Evolutionary conservation across 345 rosid genomes (phyloP).

Genomic region (Bretschneidera sinensis): DNA sequence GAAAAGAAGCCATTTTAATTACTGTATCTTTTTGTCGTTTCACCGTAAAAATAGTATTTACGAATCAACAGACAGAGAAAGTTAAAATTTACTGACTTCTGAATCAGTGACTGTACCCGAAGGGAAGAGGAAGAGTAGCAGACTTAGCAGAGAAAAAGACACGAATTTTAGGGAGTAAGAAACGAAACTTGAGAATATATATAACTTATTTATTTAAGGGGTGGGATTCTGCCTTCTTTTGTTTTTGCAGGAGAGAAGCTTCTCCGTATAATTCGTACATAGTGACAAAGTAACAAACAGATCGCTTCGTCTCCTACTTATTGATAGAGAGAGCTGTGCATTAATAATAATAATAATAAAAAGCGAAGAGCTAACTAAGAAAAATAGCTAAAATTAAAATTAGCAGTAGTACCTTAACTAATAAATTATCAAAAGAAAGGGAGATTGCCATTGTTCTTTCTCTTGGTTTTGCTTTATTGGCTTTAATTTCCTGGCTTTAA

Average conservation of each 20-base stretch:
- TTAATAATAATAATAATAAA: not conserved
- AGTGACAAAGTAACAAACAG: not conserved
- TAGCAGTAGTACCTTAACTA: constrained; percentile 15
- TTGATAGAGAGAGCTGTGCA: constrained; percentile 17
- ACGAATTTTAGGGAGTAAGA: constrained; percentile 12
- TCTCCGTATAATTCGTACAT: not conserved
- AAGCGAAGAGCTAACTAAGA: not conserved
- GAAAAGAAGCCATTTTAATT: too few species aligned
- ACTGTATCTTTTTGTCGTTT: too few species aligned
- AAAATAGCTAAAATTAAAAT: constrained; percentile 1
- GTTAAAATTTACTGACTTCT: not conserved
- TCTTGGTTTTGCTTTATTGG: not conserved
- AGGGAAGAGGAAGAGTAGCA: not conserved
- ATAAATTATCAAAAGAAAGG: not conserved
- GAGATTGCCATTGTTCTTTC: constrained; percentile 5
- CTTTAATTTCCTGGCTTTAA: constrained; percentile 31
- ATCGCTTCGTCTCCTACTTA: constrained; percentile 9
- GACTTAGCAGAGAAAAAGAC: constrained; percentile 20
- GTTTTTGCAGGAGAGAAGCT: constrained; percentile 7
- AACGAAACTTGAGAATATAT: not conserved
- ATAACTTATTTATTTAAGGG: constrained; percentile 13
- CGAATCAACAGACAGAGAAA: too few species aligned
- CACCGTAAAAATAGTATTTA: too few species aligned
- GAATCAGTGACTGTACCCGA: not conserved
- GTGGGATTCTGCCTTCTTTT: not conserved